phyloP scores from a whole-genome alignment of 2,329 filamentous ascomycete species.

The Claviceps fusiformis region DNA sequence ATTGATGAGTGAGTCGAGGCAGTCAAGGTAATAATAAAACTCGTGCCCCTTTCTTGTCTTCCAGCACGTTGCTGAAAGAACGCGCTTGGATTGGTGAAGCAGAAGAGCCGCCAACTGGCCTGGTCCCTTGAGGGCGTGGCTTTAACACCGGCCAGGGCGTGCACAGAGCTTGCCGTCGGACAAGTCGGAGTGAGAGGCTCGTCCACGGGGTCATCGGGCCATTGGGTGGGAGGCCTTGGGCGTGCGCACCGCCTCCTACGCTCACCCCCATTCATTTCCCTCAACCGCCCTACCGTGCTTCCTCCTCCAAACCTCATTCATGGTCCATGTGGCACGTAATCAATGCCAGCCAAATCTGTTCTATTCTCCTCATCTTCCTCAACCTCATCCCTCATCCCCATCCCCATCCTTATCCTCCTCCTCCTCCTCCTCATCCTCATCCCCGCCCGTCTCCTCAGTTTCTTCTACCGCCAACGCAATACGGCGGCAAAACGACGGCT shows the following conservation, averaged over 20 bases:
- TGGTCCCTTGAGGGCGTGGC: not conserved
- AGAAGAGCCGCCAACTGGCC: no score
- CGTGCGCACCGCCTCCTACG: not conserved
- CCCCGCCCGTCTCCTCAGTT: not conserved
- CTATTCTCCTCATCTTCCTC: no score
- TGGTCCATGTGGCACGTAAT: not conserved
- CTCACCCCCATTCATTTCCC: slow-evolving; percentile 5
- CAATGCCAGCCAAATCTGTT: not conserved
- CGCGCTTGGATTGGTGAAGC: no score
- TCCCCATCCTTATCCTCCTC: no score
- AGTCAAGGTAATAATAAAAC: no score
- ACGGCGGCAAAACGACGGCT: not conserved
- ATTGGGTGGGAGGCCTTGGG: not conserved
- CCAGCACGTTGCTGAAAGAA: no score
- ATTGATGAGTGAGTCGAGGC: no score
- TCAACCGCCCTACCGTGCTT: not conserved
- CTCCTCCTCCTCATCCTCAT: not conserved
- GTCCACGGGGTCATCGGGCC: slow-evolving; percentile 17
- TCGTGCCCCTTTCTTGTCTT: no score
- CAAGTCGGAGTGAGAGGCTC: slow-evolving; percentile 3
- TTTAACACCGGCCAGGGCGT: not conserved
- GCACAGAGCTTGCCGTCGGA: not conserved
- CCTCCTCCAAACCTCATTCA: not conserved
- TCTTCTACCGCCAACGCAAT: not conserved
- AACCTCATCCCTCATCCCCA: no score